Evolutionary conservation across 345 rosid species (phyloP).

Genomic region (Bruguiera gymnorhiza): DNA sequence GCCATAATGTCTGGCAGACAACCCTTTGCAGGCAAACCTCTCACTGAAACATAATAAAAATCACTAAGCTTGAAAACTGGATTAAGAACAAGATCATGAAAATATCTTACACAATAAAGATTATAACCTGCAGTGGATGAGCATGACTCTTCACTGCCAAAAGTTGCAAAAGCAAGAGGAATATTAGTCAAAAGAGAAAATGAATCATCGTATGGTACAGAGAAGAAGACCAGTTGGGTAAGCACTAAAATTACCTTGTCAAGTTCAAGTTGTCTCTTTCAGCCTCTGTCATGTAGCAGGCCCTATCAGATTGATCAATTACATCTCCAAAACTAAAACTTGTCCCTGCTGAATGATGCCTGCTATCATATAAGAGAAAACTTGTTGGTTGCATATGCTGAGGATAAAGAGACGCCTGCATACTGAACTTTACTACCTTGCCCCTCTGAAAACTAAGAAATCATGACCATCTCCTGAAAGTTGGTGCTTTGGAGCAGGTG

Average conservation of each 20-base stretch:
- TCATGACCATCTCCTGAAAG: slow-evolving; percentile 28
- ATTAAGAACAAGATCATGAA: slow-evolving; percentile 3
- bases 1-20: slow-evolving; percentile 26
- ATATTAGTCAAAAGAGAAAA: slow-evolving; percentile 16
- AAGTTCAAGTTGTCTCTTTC: slow-evolving; percentile 47
- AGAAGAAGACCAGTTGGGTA: slow-evolving; percentile 5
- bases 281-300: slow-evolving; percentile 38
- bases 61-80: not conserved
- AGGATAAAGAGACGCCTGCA: slow-evolving; percentile 5
- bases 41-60: slow-evolving; percentile 35
- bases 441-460: slow-evolving; percentile 25
- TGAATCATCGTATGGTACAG: not conserved
- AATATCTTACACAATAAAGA: slow-evolving; percentile 9
- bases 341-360: slow-evolving; percentile 20
- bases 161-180: slow-evolving; percentile 20
- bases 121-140: slow-evolving; percentile 73
- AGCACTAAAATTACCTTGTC: slow-evolving; percentile 44
- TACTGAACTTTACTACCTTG: slow-evolving; percentile 33
- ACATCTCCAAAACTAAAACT: slow-evolving; percentile 25
- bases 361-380: slow-evolving; percentile 22
- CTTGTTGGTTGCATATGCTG: not conserved
- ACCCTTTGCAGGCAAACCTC: slow-evolving; percentile 31
- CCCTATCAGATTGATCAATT: slow-evolving; percentile 35
- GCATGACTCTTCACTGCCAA: slow-evolving; percentile 84
- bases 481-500: slow-evolving; percentile 38